These are phyloP conservation scores for Colletotrichum sp. DNA, from an alignment of 2,329 filamentous ascomycete species.

Conservation along the genomic window DNA sequence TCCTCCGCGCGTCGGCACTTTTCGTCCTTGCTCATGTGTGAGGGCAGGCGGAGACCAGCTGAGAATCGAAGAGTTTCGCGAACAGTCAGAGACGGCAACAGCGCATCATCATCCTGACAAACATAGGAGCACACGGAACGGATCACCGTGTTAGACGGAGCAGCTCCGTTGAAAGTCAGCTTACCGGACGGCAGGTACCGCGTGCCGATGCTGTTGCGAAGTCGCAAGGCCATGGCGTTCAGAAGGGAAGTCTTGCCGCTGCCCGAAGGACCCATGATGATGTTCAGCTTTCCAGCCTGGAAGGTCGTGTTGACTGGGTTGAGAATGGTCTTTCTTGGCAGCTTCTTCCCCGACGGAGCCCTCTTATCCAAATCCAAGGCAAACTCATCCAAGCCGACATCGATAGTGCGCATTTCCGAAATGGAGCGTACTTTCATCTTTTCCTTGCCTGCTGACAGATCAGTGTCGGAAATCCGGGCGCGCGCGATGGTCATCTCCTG, in stretches of 20 bases:
- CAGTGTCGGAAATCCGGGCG: slow-evolving; percentile 61
- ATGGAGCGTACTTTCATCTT: slow-evolving; percentile 63
- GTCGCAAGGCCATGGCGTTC: slow-evolving; percentile 73
- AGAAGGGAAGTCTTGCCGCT: slow-evolving; percentile 78
- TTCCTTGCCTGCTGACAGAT: slow-evolving; percentile 73
- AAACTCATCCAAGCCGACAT: slow-evolving; percentile 69
- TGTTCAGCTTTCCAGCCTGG: slow-evolving; percentile 70
- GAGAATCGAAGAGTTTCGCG: slow-evolving; percentile 76
- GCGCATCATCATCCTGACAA: slow-evolving; percentile 78
- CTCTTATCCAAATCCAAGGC: slow-evolving; percentile 69
- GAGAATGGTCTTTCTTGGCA: slow-evolving; percentile 65
- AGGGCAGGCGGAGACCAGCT: slow-evolving; percentile 72
- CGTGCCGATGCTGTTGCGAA: slow-evolving; percentile 66
- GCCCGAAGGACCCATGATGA: slow-evolving; percentile 82
- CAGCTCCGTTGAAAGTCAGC: slow-evolving; percentile 73
- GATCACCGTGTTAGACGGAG: slow-evolving; percentile 71
- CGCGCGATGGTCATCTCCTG: slow-evolving; percentile 75
- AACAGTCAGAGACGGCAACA: slow-evolving; percentile 77
- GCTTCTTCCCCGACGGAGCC: slow-evolving; percentile 52
- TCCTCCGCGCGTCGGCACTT: slow-evolving; percentile 74
- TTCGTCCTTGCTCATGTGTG: slow-evolving; percentile 71
- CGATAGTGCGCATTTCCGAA: slow-evolving; percentile 62
- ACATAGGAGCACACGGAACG: slow-evolving; percentile 78
- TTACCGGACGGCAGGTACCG: slow-evolving; percentile 66
- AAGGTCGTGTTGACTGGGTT: slow-evolving; percentile 72